phyloP scores from a whole-genome alignment of 2,329 filamentous ascomycete species.

The Xylaria multiplex region DNA sequence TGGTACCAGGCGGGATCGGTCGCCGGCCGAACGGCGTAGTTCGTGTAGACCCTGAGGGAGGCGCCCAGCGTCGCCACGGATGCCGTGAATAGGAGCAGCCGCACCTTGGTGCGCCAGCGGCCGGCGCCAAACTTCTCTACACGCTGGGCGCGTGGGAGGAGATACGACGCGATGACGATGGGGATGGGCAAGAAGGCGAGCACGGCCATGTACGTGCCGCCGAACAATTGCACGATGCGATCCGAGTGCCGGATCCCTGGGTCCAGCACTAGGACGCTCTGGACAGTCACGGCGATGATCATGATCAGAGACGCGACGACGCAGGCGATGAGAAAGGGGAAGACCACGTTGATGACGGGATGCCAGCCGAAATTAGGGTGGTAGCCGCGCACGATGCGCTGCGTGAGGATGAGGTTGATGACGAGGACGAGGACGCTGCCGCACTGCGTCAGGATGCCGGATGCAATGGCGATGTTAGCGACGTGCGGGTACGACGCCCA shows the following conservation, averaged over 20 bases:
- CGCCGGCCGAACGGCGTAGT: conserved; percentile 61
- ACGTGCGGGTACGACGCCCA: conserved; percentile 59
- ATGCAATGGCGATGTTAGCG: conserved; percentile 62
- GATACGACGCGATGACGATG: conserved; percentile 61
- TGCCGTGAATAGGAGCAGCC: conserved; percentile 68
- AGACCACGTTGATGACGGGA: conserved; percentile 58
- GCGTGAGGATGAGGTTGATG: conserved; percentile 80
- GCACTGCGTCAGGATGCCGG: conserved; percentile 75
- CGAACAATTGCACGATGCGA: conserved; percentile 72
- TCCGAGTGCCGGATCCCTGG: conserved; percentile 59
- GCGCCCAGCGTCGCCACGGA: conserved; percentile 74
- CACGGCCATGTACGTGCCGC: conserved; percentile 67
- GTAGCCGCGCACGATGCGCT: conserved; percentile 77
- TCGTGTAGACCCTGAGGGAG: conserved; percentile 71
- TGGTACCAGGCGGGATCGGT: conserved; percentile 74
- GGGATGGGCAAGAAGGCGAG: conserved; percentile 64
- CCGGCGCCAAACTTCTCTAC: conserved; percentile 74
- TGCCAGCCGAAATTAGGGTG: conserved; percentile 79
- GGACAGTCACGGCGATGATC: conserved; percentile 71
- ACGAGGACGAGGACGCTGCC: conserved; percentile 81
- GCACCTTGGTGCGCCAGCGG: conserved; percentile 72
- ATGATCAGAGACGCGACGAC: conserved; percentile 70
- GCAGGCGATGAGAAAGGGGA: conserved; percentile 68
- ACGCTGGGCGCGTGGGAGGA: conserved; percentile 55
- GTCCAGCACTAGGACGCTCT: conserved; percentile 74